Evolutionary conservation across 2,329 filamentous ascomycete genomes (phyloP), one percentile per base, ranked within the genome.

Genomic region (Cladosporium cucumerinum): DNA sequence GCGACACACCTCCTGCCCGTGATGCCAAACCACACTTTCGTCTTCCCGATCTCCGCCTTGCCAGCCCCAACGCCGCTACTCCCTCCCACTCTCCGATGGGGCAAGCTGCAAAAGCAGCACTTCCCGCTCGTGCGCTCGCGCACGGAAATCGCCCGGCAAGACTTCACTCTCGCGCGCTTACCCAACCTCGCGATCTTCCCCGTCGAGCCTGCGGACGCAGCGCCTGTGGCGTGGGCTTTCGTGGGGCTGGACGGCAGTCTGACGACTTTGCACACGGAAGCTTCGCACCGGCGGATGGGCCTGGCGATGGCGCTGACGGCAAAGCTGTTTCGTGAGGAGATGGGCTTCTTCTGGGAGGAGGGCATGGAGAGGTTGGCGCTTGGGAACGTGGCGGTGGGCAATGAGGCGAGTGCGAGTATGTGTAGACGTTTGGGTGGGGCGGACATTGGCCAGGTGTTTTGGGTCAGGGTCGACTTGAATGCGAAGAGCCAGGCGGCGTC

Each of bases 151-250:
- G 84, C 83, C 1, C 39, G 61, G 3, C 61, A 58, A 21, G 82
- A 85, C 76, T 70, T 72, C 14, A 82, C 81, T 12, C 66, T 83
- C 61, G 68, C 78, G 48, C 72, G 75, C 32, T 61, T 82, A 58
- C 77, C 78, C 8, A 25, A 77, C 84, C 60, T 74, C 21, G 73
- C 71, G 3, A 71, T 76, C 52, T 75, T 66, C 60, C 65, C 61
- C 30, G 82, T 61, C 1, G 79, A 83, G 21, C 7, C 23, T 1
- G 81, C 79, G 1, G 82, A 77, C 1, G 81, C 84, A 21, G 81
- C 77, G 1, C 84, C 86, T 0, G 77, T 91, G 5, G 86, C 87
- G 0, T 92, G 89, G 89, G 84, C 83, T 0, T 89, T 91, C 62
- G 70, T 80, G 76, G 87, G 86, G 0, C 77, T 84, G 2, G 88